phyloP scores from a whole-genome alignment of 768 basidiomycete genomes.

The Floccularia luteovirens region DNA sequence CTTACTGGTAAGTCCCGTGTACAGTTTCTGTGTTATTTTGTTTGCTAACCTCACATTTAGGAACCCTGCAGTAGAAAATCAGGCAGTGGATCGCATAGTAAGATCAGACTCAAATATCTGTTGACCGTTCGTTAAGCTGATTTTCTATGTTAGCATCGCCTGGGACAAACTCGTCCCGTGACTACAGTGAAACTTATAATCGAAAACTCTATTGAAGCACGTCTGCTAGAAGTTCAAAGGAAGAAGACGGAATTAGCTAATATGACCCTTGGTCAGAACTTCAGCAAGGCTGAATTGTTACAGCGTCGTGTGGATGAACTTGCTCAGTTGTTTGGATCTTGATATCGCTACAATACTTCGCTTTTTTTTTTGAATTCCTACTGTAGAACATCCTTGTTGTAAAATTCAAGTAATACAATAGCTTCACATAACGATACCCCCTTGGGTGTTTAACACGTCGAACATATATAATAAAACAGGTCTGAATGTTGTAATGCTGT shows the following conservation, averaged over 20 bases:
- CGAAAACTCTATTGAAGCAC: conserved; percentile 88
- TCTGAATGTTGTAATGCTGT: neutral
- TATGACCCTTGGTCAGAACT: conserved; percentile 82
- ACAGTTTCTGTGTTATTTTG: conserved; percentile 5
- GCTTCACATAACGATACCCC: neutral
- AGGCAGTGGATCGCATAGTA: conserved; percentile 96
- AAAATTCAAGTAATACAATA: conserved; percentile 16
- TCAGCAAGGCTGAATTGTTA: conserved; percentile 83
- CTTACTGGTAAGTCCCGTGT: conserved; percentile 65
- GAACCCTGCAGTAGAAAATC: conserved; percentile 97
- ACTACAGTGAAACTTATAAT: conserved; percentile 92
- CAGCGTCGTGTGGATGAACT: conserved; percentile 87
- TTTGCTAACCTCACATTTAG: conserved; percentile 25
- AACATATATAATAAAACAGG: neutral
- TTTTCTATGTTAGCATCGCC: conserved; percentile 62
- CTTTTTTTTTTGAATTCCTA: too few relatives aligned
- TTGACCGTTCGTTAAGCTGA: neutral
- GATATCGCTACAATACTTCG: too few relatives aligned
- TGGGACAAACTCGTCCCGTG: conserved; percentile 91
- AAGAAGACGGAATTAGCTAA: conserved; percentile 95
- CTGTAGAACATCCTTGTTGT: too few relatives aligned
- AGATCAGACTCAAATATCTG: conserved; percentile 14
- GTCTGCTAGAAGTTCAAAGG: conserved; percentile 86
- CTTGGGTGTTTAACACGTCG: neutral
- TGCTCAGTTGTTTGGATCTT: conserved; percentile 58